These are phyloP conservation scores for Mimosa bimucronata DNA, from an alignment of 306 rosid species.

Conservation along the genomic window DNA sequence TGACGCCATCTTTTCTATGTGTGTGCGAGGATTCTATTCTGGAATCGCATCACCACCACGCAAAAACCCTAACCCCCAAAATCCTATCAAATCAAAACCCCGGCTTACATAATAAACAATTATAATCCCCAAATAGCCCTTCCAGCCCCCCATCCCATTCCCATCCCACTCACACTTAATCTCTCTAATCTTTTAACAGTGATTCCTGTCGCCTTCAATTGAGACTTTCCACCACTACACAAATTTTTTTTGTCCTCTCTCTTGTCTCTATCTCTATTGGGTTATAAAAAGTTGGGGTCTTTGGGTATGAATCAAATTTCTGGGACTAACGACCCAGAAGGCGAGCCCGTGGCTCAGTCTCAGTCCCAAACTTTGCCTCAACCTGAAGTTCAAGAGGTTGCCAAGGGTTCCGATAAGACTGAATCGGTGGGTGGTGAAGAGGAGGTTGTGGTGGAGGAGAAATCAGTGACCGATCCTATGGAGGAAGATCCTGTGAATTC, in stretches of 20 bases:
- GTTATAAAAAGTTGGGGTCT: conserved; percentile 60
- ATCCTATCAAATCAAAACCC: conserved; percentile 14
- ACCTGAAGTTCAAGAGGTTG: conserved; percentile 38
- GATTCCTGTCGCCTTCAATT: conserved; percentile 96
- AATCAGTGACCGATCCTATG: conserved; percentile 57
- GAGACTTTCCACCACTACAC: conserved; percentile 87
- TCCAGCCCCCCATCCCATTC: neutral
- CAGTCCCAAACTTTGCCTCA: conserved; percentile 38
- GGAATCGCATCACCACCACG: no score
- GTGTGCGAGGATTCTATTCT: neutral
- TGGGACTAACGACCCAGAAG: conserved; percentile 63
- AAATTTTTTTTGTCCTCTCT: conserved; percentile 16
- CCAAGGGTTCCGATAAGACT: conserved; percentile 49
- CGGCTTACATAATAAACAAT: conserved; percentile 27
- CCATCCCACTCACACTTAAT: conserved; percentile 35
- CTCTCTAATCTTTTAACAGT: conserved; percentile 53
- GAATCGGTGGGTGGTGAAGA: conserved; percentile 51
- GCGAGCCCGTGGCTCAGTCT: conserved; percentile 57
- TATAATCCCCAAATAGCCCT: conserved; percentile 45
- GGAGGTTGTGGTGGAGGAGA: conserved; percentile 37
- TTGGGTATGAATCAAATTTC: conserved; percentile 68
- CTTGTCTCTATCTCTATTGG: conserved; percentile 34
- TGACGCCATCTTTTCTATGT: conserved; percentile 16
- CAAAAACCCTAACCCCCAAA: conserved; percentile 30
- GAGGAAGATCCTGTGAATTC: conserved; percentile 68